Conservation (phyloP, 2,329 filamentous ascomycete genomes). For the Trichoderma lentiforme region DNA sequence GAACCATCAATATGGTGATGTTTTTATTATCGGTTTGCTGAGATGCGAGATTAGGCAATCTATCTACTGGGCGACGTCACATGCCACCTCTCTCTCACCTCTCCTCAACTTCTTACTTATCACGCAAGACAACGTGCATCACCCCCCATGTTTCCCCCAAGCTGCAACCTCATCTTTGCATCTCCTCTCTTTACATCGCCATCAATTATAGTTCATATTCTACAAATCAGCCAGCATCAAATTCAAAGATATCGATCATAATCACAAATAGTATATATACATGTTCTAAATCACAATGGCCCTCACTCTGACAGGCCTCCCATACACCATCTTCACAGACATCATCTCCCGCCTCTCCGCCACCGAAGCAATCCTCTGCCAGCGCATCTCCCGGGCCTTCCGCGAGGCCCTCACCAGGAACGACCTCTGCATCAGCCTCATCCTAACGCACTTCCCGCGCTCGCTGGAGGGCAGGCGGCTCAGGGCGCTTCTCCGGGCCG, state of each 20-base stretch:
- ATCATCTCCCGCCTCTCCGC: slow-evolving; percentile 49
- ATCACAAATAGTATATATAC: neutral
- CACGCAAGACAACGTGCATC: neutral
- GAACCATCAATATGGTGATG: neutral
- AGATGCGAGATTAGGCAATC: neutral
- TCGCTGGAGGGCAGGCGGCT: slow-evolving; percentile 50
- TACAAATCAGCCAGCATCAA: neutral
- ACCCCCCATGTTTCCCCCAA: neutral
- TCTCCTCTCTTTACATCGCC: neutral
- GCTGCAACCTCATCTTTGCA: neutral
- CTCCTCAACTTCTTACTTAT: neutral
- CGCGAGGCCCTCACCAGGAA: slow-evolving; percentile 47
- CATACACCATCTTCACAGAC: slow-evolving; percentile 57
- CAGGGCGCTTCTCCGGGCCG: slow-evolving; percentile 19
- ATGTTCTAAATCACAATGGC: neutral
- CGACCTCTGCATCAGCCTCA: slow-evolving; percentile 43
- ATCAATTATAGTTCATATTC: neutral
- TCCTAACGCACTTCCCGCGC: slow-evolving; percentile 51
- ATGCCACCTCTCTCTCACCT: neutral
- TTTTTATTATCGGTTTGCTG: neutral
- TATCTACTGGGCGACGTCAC: neutral
- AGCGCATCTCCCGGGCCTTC: slow-evolving; percentile 50
- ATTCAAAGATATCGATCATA: neutral
- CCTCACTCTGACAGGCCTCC: slow-evolving; percentile 45
- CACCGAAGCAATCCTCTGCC: slow-evolving; percentile 48